phyloP scores from a whole-genome alignment of 495 filamentous ascomycete genomes.

The Peziza echinospora region DNA sequence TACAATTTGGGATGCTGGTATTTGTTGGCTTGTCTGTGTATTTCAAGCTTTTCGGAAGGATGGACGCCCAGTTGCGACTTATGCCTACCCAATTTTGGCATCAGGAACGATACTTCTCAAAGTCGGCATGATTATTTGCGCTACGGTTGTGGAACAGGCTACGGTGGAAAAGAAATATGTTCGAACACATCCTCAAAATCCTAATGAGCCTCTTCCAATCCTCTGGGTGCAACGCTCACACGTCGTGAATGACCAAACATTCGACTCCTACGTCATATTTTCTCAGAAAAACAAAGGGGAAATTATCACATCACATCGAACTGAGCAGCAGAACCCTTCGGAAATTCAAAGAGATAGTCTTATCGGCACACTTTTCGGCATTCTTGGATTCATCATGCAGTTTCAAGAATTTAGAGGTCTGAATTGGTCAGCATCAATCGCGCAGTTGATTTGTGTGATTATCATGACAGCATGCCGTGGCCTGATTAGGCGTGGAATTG shows the following conservation, averaged over 20 bases:
- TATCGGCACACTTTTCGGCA: too few species aligned
- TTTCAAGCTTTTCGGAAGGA: conserved; percentile 2
- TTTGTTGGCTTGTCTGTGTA: conserved; percentile 1
- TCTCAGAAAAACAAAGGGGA: too few species aligned
- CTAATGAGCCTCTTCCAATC: too few species aligned
- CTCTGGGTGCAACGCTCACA: conserved; percentile 3
- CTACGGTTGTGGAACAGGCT: conserved; percentile 5
- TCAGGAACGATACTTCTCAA: conserved; percentile 7
- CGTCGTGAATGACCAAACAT: conserved; percentile 2
- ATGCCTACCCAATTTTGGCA: conserved; percentile 1
- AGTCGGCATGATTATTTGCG: conserved; percentile 8
- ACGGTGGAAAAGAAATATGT: conserved; percentile 5
- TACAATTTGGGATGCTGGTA: conserved; percentile 9
- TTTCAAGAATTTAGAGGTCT: background rate
- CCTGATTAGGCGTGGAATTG: conserved; percentile 8
- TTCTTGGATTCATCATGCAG: too few species aligned
- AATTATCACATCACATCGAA: too few species aligned
- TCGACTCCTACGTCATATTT: conserved; percentile 2
- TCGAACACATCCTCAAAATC: too few species aligned
- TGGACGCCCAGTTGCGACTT: background rate
- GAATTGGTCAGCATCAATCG: conserved; percentile 10
- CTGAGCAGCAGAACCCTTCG: too few species aligned
- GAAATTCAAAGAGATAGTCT: too few species aligned
- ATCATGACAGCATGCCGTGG: conserved; percentile 10
- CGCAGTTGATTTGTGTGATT: conserved; percentile 8